Conservation (phyloP, 768 basidiomycete species). For the Pleurotus cornucopiae region DNA sequence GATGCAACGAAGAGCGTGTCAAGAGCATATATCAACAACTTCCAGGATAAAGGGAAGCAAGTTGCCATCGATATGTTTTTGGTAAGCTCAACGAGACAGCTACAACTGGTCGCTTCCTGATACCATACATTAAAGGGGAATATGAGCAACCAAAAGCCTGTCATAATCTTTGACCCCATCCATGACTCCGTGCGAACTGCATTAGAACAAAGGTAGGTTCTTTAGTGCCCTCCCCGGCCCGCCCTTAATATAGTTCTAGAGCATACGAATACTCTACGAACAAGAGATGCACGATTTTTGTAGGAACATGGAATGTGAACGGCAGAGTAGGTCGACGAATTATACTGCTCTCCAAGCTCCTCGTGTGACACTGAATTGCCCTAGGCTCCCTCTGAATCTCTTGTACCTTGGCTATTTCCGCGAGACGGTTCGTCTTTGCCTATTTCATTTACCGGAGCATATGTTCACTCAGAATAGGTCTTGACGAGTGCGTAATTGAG, state of each 20-base stretch:
- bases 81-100: conserved; percentile 37
- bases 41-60: conserved; percentile 94
- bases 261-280: conserved; percentile 80
- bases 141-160: conserved; percentile 79
- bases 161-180: conserved; percentile 91
- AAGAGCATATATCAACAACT: conserved; percentile 96
- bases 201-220: conserved; percentile 60
- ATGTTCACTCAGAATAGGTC: conserved; percentile 15
- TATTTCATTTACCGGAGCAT: background rate
- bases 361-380: too few species aligned
- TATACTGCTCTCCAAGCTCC: too few species aligned
- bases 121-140: conserved; percentile 71
- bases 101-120: background rate
- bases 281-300: conserved; percentile 68
- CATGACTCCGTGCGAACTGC: conserved; percentile 80
- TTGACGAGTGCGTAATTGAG: conserved; percentile 42
- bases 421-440: conserved; percentile 51
- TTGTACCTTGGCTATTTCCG: conserved; percentile 91
- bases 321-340: conserved; percentile 56
- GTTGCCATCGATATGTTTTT: conserved; percentile 93
- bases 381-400: conserved; percentile 73
- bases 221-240: background rate
- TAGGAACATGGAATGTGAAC: conserved; percentile 96
- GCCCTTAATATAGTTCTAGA: conserved; percentile 31
- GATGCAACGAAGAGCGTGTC: conserved; percentile 97